Evolutionary conservation across 2,329 filamentous ascomycete species (phyloP).

Genomic region (Claviceps sorghi): DNA sequence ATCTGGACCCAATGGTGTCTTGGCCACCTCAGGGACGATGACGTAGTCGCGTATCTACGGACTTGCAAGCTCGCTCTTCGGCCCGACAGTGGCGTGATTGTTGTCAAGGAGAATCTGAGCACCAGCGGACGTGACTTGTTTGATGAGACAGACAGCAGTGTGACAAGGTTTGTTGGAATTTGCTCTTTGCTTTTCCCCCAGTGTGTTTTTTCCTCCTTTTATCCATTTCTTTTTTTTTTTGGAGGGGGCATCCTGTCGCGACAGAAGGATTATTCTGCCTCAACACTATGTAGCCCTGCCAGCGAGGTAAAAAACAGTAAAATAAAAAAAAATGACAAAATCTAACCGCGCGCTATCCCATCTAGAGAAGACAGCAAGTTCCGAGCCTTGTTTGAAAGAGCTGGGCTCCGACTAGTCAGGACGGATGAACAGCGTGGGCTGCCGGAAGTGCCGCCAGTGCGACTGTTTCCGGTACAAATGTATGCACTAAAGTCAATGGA

Average conservation of each 20-base stretch:
- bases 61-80: conserved; percentile 35
- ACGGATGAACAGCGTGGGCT: conserved; percentile 63
- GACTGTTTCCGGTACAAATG: conserved; percentile 57
- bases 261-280: too few relatives aligned
- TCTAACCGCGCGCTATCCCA: not conserved
- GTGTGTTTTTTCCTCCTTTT: not conserved
- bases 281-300: too few relatives aligned
- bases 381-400: conserved; percentile 49
- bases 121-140: conserved; percentile 49
- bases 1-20: conserved; percentile 90
- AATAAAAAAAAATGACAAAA: not conserved
- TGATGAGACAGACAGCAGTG: conserved; percentile 60
- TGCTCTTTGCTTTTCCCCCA: not conserved
- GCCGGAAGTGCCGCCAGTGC: conserved; percentile 31
- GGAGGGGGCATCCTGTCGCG: too few relatives aligned
- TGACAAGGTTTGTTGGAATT: conserved; percentile 43
- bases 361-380: conserved; percentile 58
- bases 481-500: conserved; percentile 53
- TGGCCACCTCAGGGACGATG: conserved; percentile 61
- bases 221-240: not conserved
- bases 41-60: conserved; percentile 53
- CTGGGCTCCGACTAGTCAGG: conserved; percentile 52
- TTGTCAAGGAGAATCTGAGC: conserved; percentile 53
- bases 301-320: too few relatives aligned
- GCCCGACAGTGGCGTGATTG: conserved; percentile 18